Evolutionary conservation across 176 grass and related monocot genomes (phyloP), one percentile per base, ranked within the genome.

Genomic region (Ensete glaucum): DNA sequence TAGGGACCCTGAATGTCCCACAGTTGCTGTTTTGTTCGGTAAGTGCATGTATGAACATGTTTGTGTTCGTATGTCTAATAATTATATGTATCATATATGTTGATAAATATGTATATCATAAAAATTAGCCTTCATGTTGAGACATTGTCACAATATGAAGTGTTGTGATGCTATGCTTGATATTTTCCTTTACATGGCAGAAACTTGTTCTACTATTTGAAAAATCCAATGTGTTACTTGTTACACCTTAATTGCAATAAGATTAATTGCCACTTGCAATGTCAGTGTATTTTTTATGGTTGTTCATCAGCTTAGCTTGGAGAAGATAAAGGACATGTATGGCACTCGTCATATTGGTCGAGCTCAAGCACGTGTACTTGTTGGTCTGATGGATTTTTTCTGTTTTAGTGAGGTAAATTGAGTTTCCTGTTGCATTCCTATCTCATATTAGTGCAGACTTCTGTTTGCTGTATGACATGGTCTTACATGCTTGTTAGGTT

Each of bases 341-440:
- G 88, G 90, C 19, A 89, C 95, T 73, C 84, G 95, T 20, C 95
- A 99, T 89, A 99, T 99, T 24, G 95, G 88, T 62, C 85, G 95
- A 79, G 82, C 81, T 80, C 86, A 89, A 78, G 84, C 54, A 80
- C 86, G 76, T 67, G 78, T 83, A 50, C 90, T 99, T 83, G 95
- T 94, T 93, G 90, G 90, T 53, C 69, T 99, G 64, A 99, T 99
- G 95, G 95, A 99, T 78, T 89, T 99, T 65, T 99, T 99, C 84
- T 99, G 95, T 84, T 99, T 94, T 73, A 99, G 95, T 17, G 90
- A 98, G 95, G 95, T 98, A 87, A 74, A 19, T 71, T 54, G 74
- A 83, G 27, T 57, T 73, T 73, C 49, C 1, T 55, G 6, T 27
- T 3, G 8, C 12, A 7, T 54, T 73, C 9, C 11, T 54, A 16